Percentiles rank a stretch among this genome's conserved stretches.
Conservation (phyloP, 805 yeast species). For the Lipomyces oligophaga region DNA sequence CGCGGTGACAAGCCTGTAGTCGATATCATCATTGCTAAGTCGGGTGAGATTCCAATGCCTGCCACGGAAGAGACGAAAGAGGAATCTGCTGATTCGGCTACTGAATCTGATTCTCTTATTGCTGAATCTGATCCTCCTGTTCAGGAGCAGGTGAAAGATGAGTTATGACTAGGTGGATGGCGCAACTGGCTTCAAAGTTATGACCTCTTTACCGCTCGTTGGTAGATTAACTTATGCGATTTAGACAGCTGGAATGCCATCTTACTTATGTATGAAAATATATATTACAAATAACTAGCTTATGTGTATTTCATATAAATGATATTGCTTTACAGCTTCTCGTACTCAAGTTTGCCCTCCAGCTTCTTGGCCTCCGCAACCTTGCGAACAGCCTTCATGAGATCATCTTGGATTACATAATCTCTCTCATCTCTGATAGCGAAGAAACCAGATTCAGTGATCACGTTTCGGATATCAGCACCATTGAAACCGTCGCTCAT, state of each 20-base stretch:
- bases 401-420: conserved; percentile 84
- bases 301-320: background rate
- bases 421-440: conserved; percentile 98
- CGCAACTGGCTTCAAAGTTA: conserved; percentile 11
- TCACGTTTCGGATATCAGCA: conserved; percentile 94
- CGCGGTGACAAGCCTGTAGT: conserved; percentile 72
- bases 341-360: conserved; percentile 79
- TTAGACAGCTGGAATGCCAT: too few relatives aligned
- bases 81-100: conserved; percentile 29
- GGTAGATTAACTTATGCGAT: conserved; percentile 10
- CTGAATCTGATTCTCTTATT: too few relatives aligned
- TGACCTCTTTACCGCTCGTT: conserved; percentile 10
- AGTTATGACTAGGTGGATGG: conserved; percentile 31
- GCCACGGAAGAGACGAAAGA: conserved; percentile 19
- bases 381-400: conserved; percentile 97
- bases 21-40: conserved; percentile 50
- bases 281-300: background rate
- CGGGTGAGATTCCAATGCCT: conserved; percentile 26
- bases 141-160: conserved; percentile 27
- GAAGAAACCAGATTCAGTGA: conserved; percentile 98
- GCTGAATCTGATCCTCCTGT: conserved; percentile 19
- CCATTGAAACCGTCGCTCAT: conserved; percentile 99
- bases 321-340: conserved; percentile 68
- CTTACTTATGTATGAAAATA: too few relatives aligned
- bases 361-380: conserved; percentile 95